phyloP scores from a whole-genome alignment of 148 eudicot species.

The Amaranthus hypochondriacus region DNA sequence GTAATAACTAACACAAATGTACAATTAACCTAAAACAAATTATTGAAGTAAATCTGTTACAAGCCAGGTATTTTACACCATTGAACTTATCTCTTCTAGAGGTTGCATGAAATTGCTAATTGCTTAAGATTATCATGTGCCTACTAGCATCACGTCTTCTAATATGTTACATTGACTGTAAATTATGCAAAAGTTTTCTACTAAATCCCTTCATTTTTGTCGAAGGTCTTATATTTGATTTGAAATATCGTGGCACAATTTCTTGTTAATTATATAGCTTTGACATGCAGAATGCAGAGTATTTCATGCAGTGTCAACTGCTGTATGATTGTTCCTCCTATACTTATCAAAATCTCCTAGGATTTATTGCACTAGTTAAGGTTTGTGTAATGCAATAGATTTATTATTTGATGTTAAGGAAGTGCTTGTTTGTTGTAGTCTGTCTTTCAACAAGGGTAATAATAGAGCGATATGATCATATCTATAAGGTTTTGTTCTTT shows the following conservation, averaged over 20 bases:
- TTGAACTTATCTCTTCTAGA: too few relatives aligned
- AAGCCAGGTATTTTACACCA: too few relatives aligned
- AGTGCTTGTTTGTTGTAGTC: neutral
- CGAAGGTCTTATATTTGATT: neutral
- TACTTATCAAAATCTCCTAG: neutral
- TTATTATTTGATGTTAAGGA: neutral
- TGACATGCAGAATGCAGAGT: neutral
- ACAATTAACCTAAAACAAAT: too few relatives aligned
- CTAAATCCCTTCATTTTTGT: neutral
- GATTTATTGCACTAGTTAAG: neutral
- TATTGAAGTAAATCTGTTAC: too few relatives aligned
- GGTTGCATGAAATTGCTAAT: too few relatives aligned
- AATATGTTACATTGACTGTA: neutral
- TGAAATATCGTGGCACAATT: neutral
- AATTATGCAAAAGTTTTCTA: neutral
- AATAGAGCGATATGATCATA: neutral
- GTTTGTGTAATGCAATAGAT: neutral
- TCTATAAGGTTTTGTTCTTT: neutral
- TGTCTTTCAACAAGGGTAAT: neutral
- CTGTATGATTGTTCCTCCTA: neutral
- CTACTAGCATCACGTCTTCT: neutral
- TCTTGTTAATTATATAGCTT: neutral
- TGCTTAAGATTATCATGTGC: too few relatives aligned
- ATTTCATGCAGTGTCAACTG: neutral
- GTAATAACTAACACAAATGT: too few relatives aligned